These are phyloP conservation scores for Zelopaecilomyces penicillatus DNA, from an alignment of 2,329 filamentous ascomycete genomes.

Conservation along the genomic window DNA sequence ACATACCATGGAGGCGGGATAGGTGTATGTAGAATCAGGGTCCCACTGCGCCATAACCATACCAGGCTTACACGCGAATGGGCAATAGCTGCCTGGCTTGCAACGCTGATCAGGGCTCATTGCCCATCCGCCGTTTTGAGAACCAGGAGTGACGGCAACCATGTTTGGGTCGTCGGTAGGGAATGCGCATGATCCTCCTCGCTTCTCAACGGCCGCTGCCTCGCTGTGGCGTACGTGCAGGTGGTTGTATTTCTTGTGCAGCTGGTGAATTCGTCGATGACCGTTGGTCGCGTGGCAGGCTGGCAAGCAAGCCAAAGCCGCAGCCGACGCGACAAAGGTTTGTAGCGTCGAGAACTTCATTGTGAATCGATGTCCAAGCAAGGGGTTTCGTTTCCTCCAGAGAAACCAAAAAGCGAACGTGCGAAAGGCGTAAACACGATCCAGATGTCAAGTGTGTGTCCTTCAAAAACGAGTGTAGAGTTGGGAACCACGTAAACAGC, in stretches of 20 bases:
- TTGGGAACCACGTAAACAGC: too few species aligned
- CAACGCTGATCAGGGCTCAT: constrained; percentile 69
- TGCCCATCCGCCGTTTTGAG: constrained; percentile 66
- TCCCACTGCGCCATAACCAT: constrained; percentile 77
- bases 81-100: constrained; percentile 60
- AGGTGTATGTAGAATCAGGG: constrained; percentile 57
- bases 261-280: constrained; percentile 27
- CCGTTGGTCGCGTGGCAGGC: constrained; percentile 25
- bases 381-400: not conserved
- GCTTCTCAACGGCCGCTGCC: constrained; percentile 37
- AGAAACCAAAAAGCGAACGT: too few species aligned
- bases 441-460: too few species aligned
- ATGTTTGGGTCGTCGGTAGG: constrained; percentile 55
- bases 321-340: constrained; percentile 40
- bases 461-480: too few species aligned
- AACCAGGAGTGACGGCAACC: constrained; percentile 56
- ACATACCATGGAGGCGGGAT: constrained; percentile 64
- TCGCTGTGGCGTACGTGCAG: constrained; percentile 15
- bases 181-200: constrained; percentile 52
- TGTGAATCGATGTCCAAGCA: constrained; percentile 10
- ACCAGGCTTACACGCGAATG: constrained; percentile 67
- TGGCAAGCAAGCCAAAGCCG: constrained; percentile 37
- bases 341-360: constrained; percentile 49
- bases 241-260: constrained; percentile 32
- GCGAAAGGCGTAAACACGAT: too few species aligned